Percentiles rank a stretch among this genome's conserved stretches.
phyloP scores from a whole-genome alignment of 805 yeast species.

The Saccharomyces eubayanus region DNA sequence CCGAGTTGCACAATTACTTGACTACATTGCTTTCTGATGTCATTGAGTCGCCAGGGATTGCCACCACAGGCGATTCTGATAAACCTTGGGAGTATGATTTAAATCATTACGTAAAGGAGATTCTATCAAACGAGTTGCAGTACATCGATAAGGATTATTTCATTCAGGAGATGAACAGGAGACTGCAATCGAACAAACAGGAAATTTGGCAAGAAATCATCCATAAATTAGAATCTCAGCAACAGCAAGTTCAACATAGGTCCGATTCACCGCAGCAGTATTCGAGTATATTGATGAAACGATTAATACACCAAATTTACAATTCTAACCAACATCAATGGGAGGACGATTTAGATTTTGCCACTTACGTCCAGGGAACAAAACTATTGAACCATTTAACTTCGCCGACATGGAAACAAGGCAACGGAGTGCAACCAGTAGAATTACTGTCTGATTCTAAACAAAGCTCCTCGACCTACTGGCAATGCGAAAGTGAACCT shows the following conservation, averaged over 20 bases:
- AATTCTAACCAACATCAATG: slow-evolving; percentile 28
- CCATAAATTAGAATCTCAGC: slow-evolving; percentile 5
- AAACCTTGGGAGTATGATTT: slow-evolving; percentile 18
- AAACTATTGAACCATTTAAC: slow-evolving; percentile 32
- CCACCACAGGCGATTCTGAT: neutral
- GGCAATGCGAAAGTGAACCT: slow-evolving; percentile 25
- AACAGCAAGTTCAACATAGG: neutral
- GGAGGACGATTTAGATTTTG: slow-evolving; percentile 31
- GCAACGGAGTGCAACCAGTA: slow-evolving; percentile 22
- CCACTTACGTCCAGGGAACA: slow-evolving; percentile 32
- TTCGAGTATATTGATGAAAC: slow-evolving; percentile 22
- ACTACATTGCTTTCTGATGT: slow-evolving; percentile 12
- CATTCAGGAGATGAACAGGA: slow-evolving; percentile 21
- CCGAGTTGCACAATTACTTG: slow-evolving; percentile 25
- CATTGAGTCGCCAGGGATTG: neutral
- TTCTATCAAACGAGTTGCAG: slow-evolving; percentile 26
- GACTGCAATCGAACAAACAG: slow-evolving; percentile 19
- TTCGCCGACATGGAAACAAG: slow-evolving; percentile 26
- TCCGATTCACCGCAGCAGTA: slow-evolving; percentile 13
- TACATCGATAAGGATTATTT: slow-evolving; percentile 24
- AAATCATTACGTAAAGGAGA: slow-evolving; percentile 26
- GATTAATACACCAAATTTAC: slow-evolving; percentile 25
- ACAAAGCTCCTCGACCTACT: slow-evolving; percentile 23
- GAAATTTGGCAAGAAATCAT: slow-evolving; percentile 24
- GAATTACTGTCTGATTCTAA: slow-evolving; percentile 21